These are phyloP conservation scores for Syzygium jambos DNA, from an alignment of 345 rosid species.

Conservation along the genomic window DNA sequence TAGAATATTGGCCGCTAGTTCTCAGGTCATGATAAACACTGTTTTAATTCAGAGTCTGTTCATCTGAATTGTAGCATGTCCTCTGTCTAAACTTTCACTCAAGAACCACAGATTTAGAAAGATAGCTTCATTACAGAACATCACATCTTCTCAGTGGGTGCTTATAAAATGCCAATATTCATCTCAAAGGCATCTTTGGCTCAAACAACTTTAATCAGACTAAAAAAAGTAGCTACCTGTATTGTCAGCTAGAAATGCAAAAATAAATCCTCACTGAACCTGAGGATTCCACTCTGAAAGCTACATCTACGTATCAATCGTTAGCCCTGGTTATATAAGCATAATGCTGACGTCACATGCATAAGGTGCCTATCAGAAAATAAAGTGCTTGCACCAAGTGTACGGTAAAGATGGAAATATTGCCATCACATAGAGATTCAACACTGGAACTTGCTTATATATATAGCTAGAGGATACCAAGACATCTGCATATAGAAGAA, in stretches of 20 bases:
- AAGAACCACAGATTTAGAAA: not conserved
- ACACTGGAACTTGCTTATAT: constrained; percentile 22
- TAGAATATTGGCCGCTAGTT: not conserved
- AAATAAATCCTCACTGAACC: not conserved
- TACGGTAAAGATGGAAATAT: constrained; percentile 41
- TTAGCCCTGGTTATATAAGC: constrained; percentile 29
- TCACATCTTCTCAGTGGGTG: not conserved
- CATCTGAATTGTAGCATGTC: not conserved
- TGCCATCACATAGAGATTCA: constrained; percentile 15
- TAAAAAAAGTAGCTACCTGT: not conserved
- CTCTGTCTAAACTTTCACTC: not conserved
- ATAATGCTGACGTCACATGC: constrained; percentile 58
- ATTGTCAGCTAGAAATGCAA: not conserved
- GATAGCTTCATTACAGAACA: not conserved
- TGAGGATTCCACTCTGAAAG: constrained; percentile 28
- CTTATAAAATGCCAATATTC: not conserved
- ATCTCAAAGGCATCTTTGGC: not conserved
- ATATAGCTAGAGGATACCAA: constrained; percentile 16
- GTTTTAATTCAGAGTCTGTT: not conserved
- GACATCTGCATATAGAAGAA: constrained; percentile 20
- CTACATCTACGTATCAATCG: constrained; percentile 42
- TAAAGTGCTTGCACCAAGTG: constrained; percentile 41
- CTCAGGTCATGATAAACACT: not conserved
- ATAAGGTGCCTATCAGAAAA: constrained; percentile 25
- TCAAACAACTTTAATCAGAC: not conserved